A percentile compares a stretch with the other conserved stretches of the same genome.
Evolutionary conservation across 495 filamentous ascomycete genomes (phyloP).

Genomic region (Penicillium salamii): DNA sequence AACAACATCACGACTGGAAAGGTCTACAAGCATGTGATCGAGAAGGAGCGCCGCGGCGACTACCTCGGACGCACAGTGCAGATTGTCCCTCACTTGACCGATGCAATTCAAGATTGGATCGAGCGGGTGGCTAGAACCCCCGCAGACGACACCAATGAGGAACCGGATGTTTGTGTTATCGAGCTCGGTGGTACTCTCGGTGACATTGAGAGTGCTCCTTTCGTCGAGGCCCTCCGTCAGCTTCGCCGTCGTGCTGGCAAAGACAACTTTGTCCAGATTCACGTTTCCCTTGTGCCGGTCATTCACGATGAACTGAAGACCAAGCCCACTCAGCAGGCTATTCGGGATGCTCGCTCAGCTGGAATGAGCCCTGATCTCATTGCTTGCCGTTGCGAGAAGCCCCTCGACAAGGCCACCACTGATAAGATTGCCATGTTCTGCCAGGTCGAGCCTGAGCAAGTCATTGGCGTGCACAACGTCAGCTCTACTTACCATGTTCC

Average conservation of each 20-base stretch:
- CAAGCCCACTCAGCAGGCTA: slow-evolving; percentile 91
- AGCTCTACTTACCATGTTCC: slow-evolving; percentile 89
- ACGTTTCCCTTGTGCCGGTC: slow-evolving; percentile 27
- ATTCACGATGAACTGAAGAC: slow-evolving; percentile 78
- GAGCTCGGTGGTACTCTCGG: slow-evolving; percentile 72
- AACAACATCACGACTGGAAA: slow-evolving; percentile 67
- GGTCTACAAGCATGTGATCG: slow-evolving; percentile 85
- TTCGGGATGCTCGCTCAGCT: slow-evolving; percentile 73
- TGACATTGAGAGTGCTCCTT: slow-evolving; percentile 88
- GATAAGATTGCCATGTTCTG: slow-evolving; percentile 87
- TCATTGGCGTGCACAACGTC: slow-evolving; percentile 83
- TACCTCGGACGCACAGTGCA: slow-evolving; percentile 94
- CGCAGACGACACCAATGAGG: slow-evolving; percentile 77
- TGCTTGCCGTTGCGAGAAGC: slow-evolving; percentile 82
- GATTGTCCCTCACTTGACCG: slow-evolving; percentile 87
- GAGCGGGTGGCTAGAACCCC: slow-evolving; percentile 80
- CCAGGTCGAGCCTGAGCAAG: slow-evolving; percentile 75
- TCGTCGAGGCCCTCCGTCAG: slow-evolving; percentile 83
- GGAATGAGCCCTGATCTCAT: slow-evolving; percentile 89
- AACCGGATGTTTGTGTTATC: slow-evolving; percentile 92
- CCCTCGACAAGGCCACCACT: slow-evolving; percentile 69
- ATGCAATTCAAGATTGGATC: slow-evolving; percentile 92
- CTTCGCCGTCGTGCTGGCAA: slow-evolving; percentile 68
- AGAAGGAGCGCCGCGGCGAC: slow-evolving; percentile 72
- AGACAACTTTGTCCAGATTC: slow-evolving; percentile 80